Conservation (phyloP, 495 filamentous ascomycete genomes). For the Aspergillus taichungensis region DNA sequence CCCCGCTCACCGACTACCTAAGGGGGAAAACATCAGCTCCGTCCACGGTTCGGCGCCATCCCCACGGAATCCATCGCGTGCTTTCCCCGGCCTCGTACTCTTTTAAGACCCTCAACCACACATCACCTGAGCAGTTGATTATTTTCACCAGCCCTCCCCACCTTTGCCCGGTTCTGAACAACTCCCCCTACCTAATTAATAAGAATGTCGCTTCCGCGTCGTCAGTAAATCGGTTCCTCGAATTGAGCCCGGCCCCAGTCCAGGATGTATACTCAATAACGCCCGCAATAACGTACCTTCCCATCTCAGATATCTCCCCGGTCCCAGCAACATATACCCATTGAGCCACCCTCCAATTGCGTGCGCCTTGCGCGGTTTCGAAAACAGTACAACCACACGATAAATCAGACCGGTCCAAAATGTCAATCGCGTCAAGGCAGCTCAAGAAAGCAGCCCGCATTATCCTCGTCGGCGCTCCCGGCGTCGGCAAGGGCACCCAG, state of each 20-base stretch:
- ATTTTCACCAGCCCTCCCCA: neutral
- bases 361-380: too few relatives aligned
- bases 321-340: too few relatives aligned
- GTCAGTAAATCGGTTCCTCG: too few relatives aligned
- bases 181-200: too few relatives aligned
- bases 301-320: too few relatives aligned
- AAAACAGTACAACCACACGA: constrained; percentile 6
- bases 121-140: constrained; percentile 5
- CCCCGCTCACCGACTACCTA: constrained; percentile 33
- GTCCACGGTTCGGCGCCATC: constrained; percentile 12
- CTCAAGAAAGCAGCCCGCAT: constrained; percentile 80
- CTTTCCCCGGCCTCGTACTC: constrained; percentile 12
- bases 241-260: too few relatives aligned
- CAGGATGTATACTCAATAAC: too few relatives aligned
- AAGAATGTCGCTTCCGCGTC: too few relatives aligned
- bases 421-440: constrained; percentile 29
- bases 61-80: constrained; percentile 15
- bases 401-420: constrained; percentile 4
- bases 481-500: constrained; percentile 89
- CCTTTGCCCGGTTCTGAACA: neutral
- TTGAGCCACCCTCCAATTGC: too few relatives aligned
- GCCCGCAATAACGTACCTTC: too few relatives aligned
- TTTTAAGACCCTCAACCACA: neutral
- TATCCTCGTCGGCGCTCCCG: constrained; percentile 92
- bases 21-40: constrained; percentile 16